These are phyloP conservation scores for Aquilaria yunnanensis DNA, from an alignment of 345 rosid species.

Conservation along the genomic window DNA sequence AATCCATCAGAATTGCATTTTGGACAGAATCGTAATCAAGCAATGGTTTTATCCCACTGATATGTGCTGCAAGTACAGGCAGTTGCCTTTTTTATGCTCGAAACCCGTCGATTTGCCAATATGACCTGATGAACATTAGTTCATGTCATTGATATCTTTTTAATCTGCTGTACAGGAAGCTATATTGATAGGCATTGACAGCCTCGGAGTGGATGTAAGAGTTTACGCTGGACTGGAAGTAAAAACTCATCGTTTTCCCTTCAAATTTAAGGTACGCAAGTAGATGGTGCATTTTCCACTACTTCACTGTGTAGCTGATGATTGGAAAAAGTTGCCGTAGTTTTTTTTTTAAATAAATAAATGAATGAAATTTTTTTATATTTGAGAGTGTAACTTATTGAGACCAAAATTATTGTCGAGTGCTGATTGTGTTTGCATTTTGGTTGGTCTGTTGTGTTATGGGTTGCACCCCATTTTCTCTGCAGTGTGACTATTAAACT, in stretches of 20 bases:
- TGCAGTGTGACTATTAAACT: too few species aligned
- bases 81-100: too few species aligned
- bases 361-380: neutral
- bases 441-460: too few species aligned
- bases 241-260: slow-evolving; percentile 88
- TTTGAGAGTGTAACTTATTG: too few species aligned
- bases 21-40: neutral
- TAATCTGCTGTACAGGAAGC: slow-evolving; percentile 42
- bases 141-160: neutral
- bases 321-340: too few species aligned
- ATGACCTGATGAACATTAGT: too few species aligned
- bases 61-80: neutral
- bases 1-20: slow-evolving; percentile 3
- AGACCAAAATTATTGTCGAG: too few species aligned
- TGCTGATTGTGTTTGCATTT: too few species aligned
- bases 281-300: neutral
- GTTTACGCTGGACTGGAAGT: slow-evolving; percentile 61
- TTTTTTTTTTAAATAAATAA: too few species aligned
- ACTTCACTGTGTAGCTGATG: too few species aligned
- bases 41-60: neutral
- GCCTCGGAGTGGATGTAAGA: slow-evolving; percentile 91
- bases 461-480: too few species aligned
- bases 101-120: too few species aligned
- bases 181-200: slow-evolving; percentile 75
- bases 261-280: slow-evolving; percentile 60